These are phyloP conservation scores for Blakeslea trispora DNA, from an alignment of 371 early-diverging fungal genomes.

Conservation along the genomic window DNA sequence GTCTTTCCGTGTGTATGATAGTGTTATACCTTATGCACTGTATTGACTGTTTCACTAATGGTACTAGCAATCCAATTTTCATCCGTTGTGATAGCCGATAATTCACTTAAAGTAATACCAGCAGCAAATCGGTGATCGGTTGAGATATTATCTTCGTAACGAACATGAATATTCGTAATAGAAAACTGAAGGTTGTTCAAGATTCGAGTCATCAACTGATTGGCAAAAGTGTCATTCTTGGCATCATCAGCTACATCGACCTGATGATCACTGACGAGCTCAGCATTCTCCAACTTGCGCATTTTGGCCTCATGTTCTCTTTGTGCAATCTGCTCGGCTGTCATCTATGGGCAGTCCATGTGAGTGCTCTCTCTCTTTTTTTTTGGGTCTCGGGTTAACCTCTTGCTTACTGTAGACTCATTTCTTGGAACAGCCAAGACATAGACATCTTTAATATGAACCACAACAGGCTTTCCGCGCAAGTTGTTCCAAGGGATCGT, in stretches of 20 bases:
- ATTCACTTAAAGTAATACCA: slow-evolving; percentile 88
- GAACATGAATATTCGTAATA: slow-evolving; percentile 93
- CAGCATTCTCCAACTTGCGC: slow-evolving; percentile 81
- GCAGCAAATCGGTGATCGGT: slow-evolving; percentile 82
- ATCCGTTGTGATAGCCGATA: slow-evolving; percentile 93
- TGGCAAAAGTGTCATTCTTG: slow-evolving; percentile 78
- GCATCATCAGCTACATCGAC: slow-evolving; percentile 50
- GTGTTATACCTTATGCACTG: slow-evolving; percentile 77
- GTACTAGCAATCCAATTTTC: slow-evolving; percentile 86
- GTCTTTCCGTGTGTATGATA: too few relatives aligned
- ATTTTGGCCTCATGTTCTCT: slow-evolving; percentile 81
- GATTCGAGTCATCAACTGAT: slow-evolving; percentile 88
- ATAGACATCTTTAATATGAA: slow-evolving; percentile 87
- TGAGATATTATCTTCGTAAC: slow-evolving; percentile 89
- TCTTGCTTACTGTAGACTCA: slow-evolving; percentile 60
- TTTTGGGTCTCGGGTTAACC: not conserved
- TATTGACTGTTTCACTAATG: slow-evolving; percentile 72
- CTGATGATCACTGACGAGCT: slow-evolving; percentile 46
- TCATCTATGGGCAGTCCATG: slow-evolving; percentile 53
- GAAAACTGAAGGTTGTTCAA: slow-evolving; percentile 95
- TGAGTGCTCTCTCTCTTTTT: too few relatives aligned
- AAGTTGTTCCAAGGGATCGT: slow-evolving; percentile 97
- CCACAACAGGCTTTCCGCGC: slow-evolving; percentile 89
- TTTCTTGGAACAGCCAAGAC: slow-evolving; percentile 85
- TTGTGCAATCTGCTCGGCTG: slow-evolving; percentile 78